A percentile compares a stretch with the other conserved stretches of the same genome.
Evolutionary conservation across 1,139 yeast genomes (phyloP).

Genomic region (Yamadazyma songkhlaensis): DNA sequence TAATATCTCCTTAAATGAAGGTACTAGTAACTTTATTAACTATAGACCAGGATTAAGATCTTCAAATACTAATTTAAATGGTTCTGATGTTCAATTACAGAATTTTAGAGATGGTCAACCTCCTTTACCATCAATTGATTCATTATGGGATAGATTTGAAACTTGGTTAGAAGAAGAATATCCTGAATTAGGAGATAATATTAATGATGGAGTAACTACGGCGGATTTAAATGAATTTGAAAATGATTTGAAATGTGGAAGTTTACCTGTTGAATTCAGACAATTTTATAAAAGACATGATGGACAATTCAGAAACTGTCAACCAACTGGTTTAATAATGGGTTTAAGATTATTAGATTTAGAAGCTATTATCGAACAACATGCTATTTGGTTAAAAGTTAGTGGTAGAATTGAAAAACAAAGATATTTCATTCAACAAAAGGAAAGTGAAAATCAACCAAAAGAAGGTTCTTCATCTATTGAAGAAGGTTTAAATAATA

Average conservation of each 20-base stretch:
- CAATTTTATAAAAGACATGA: constrained; percentile 75
- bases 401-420: constrained; percentile 50
- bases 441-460: constrained; percentile 18
- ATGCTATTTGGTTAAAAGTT: constrained; percentile 70
- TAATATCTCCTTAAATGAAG: constrained; percentile 19
- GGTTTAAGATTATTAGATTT: constrained; percentile 70
- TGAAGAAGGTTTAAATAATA: constrained; percentile 20
- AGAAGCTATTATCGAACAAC: constrained; percentile 69
- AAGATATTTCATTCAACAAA: constrained; percentile 31
- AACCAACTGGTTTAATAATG: constrained; percentile 71
- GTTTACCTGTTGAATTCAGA: constrained; percentile 71
- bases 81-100: constrained; percentile 40
- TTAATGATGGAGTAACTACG: constrained; percentile 67
- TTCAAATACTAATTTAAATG: constrained; percentile 24
- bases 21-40: constrained; percentile 21
- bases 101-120: constrained; percentile 53
- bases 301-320: constrained; percentile 77
- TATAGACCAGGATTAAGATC: constrained; percentile 43
- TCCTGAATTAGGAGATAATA: constrained; percentile 74
- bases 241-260: constrained; percentile 60
- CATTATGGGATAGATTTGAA: constrained; percentile 75
- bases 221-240: constrained; percentile 79
- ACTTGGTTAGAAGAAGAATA: constrained; percentile 73
- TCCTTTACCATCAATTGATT: constrained; percentile 67
- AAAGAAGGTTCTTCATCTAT: constrained; percentile 17